phyloP scores from a whole-genome alignment of 1,139 yeast genomes.

The Entelexis paramagnoliae region DNA sequence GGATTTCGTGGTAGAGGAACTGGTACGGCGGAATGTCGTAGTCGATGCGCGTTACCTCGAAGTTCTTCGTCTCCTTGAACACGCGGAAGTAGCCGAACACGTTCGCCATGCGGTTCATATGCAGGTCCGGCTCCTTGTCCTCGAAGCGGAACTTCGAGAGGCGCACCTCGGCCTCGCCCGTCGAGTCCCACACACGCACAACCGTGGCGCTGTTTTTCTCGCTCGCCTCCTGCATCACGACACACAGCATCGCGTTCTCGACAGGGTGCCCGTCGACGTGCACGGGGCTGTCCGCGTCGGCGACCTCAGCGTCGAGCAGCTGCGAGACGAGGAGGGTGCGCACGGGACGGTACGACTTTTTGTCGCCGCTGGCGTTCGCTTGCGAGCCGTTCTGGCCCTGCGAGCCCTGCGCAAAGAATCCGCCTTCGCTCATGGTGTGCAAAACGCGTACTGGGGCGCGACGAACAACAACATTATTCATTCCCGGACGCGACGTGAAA shows the following conservation, averaged over 20 bases:
- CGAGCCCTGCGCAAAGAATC: conserved; percentile 14
- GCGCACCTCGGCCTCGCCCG: conserved; percentile 12
- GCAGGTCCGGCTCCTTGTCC: conserved; percentile 25
- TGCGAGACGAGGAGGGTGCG: conserved; percentile 83
- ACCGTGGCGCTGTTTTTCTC: conserved; percentile 38
- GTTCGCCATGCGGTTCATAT: conserved; percentile 46
- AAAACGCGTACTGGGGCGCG: not conserved
- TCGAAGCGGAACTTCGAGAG: conserved; percentile 24
- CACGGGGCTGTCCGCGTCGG: conserved; percentile 65
- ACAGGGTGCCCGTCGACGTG: conserved; percentile 52
- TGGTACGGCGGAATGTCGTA: conserved; percentile 62
- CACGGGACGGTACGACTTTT: conserved; percentile 30
- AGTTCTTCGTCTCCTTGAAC: conserved; percentile 54
- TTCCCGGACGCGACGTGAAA: not conserved
- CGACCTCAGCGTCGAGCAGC: conserved; percentile 45
- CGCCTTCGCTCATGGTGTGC: conserved; percentile 13
- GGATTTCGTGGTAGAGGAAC: conserved; percentile 63
- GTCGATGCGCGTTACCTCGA: conserved; percentile 55
- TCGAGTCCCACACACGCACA: conserved; percentile 9
- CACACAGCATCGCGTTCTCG: conserved; percentile 49
- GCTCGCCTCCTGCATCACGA: conserved; percentile 43
- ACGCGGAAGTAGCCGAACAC: conserved; percentile 65
- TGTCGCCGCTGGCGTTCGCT: not conserved
- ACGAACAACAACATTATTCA: not conserved
- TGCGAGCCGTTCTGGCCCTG: conserved; percentile 4